Percentiles rank a stretch among this genome's conserved stretches.
phyloP scores from a whole-genome alignment of 768 basidiomycete species.

The Suillus placidus region DNA sequence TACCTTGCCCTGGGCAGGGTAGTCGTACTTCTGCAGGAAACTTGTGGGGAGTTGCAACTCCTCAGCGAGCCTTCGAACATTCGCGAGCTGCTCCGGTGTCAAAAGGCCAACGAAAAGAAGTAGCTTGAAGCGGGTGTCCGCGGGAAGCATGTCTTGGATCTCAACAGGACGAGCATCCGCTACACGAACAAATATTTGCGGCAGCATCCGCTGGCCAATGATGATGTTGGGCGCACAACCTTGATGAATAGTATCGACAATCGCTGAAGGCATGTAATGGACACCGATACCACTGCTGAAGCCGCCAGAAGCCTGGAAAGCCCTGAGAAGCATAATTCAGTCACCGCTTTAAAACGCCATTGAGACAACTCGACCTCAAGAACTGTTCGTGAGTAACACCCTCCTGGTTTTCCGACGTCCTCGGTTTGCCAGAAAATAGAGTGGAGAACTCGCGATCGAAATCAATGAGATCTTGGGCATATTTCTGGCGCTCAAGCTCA shows the following conservation, averaged over 20 bases:
- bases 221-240: conserved; percentile 33
- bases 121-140: conserved; percentile 43
- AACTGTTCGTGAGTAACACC: conserved; percentile 41
- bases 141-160: conserved; percentile 43
- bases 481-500: conserved; percentile 66
- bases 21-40: conserved; percentile 33
- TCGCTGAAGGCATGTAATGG: conserved; percentile 40
- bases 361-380: conserved; percentile 28
- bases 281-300: conserved; percentile 44
- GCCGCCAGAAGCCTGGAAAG: conserved; percentile 40
- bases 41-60: conserved; percentile 28
- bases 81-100: conserved; percentile 21
- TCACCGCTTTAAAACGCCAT: not conserved
- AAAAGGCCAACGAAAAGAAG: conserved; percentile 37
- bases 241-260: conserved; percentile 37
- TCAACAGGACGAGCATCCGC: conserved; percentile 41
- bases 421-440: conserved; percentile 71
- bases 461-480: conserved; percentile 70
- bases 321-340: conserved; percentile 25
- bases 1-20: conserved; percentile 17
- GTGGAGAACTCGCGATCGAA: conserved; percentile 69
- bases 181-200: conserved; percentile 38
- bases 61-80: conserved; percentile 29
- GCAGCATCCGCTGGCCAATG: conserved; percentile 43
- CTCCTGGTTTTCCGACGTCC: conserved; percentile 42